Conservation (phyloP, 1,284 basidiomycete genomes). For the Fomes fomentarius region DNA sequence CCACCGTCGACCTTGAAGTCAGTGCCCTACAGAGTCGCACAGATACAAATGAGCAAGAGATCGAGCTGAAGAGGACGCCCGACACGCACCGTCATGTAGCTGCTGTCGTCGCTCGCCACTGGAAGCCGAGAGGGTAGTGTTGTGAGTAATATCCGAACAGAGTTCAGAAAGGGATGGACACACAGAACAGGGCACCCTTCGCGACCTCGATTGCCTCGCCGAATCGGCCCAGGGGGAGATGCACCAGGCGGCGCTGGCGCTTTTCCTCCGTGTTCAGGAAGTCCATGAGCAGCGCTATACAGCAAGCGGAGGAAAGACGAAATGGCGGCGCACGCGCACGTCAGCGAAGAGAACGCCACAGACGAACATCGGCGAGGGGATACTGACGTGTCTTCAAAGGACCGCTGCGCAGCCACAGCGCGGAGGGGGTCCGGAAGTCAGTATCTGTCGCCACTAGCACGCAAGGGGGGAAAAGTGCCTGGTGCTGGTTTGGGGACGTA, state of each 20-base stretch:
- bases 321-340: not conserved
- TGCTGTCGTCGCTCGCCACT: conserved; percentile 87
- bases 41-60: conserved; percentile 6
- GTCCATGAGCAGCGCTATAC: conserved; percentile 91
- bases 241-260: conserved; percentile 86
- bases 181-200: conserved; percentile 88
- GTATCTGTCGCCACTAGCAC: too few relatives aligned
- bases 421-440: too few relatives aligned
- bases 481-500: conserved; percentile 50
- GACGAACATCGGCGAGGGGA: not conserved
- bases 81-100: conserved; percentile 81
- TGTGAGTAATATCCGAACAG: not conserved
- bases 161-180: conserved; percentile 31
- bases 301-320: not conserved
- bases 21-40: conserved; percentile 61
- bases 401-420: too few relatives aligned
- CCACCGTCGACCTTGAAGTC: conserved; percentile 96
- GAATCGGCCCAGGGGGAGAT: conserved; percentile 96
- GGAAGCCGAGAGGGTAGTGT: conserved; percentile 15
- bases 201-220: conserved; percentile 96
- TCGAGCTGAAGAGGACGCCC: not conserved
- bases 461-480: too few relatives aligned
- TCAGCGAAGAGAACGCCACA: not conserved
- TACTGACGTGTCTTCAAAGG: conserved; percentile 87
- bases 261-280: conserved; percentile 98